Base-by-base conservation (phyloP, 768 basidiomycete species). In the Paxillus rubicundulus region DNA sequence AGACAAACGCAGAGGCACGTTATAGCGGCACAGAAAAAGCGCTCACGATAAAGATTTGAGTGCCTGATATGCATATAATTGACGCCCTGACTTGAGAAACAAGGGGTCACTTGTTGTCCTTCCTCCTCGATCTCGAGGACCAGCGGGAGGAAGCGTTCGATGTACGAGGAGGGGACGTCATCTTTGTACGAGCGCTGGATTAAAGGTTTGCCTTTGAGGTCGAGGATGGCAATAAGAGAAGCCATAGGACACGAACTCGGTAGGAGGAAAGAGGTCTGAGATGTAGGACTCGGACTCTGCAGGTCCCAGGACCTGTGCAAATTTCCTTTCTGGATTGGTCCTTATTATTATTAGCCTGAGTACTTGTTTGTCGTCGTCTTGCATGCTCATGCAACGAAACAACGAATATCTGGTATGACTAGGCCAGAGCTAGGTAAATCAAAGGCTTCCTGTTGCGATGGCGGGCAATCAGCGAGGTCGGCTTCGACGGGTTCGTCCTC, bases 51-150 rank as follows among this genome's bases (percentile, higher is more conserved):
- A 6, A 99, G 78, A 73, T 99, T 99, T 42, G 92, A 96, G 70
- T 98, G 96, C 27, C 96, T 82, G 66, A 99, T 98, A 69, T 99
- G 94, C 87, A 98, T 89, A 74, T 95, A 99, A 71, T 98, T 98
- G 74, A 98, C 77, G 13, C 96, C 96, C 63, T 94, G 89, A 58
- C 82, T 86, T 4, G 95, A 90, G 77, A 99, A 92, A 73, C 96
- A 98, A 1, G 97, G 97, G 6, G 92, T 94, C 24, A 98, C 88
- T 62, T 93, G 93, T 60, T 93, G 87, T 33, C 92, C 92, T 53
- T 99, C 97, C 75, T 99, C 96, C 71, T 99, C 96, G 66, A 97
- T 86, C 27, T 99, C 96, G 33, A 98, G 83, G 21, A 98, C 75
- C 27, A 97, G 81, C 0, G 96, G 96, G 33, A 98, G 79, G 69